Conservation (phyloP, 1,139 yeast genomes). For the Taphrina betulina region DNA sequence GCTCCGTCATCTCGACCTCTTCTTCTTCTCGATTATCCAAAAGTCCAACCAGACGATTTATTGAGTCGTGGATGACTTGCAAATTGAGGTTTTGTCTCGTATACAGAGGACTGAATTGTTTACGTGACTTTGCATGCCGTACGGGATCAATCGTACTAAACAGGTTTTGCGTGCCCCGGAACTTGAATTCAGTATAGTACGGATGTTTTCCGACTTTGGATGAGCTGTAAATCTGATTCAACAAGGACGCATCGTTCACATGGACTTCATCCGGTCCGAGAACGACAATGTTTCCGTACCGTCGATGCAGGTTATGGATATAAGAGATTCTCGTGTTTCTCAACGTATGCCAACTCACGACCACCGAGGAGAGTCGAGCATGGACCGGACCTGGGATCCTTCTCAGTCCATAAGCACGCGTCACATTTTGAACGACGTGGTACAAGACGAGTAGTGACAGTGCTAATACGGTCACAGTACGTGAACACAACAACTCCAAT, state of each 20-base stretch:
- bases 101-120: no score
- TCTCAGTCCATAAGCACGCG: neutral
- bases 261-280: slow-evolving; percentile 64
- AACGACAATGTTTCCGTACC: slow-evolving; percentile 62
- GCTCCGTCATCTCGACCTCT: neutral
- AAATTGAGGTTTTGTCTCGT: neutral
- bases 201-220: slow-evolving; percentile 59
- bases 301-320: slow-evolving; percentile 54
- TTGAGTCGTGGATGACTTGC: slow-evolving; percentile 45
- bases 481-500: no score
- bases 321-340: neutral
- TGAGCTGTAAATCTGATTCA: slow-evolving; percentile 56
- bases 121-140: neutral
- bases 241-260: slow-evolving; percentile 54
- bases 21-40: slow-evolving; percentile 41
- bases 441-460: no score
- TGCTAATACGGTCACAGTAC: no score
- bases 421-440: no score
- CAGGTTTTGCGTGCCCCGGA: slow-evolving; percentile 48
- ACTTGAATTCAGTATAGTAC: slow-evolving; percentile 63
- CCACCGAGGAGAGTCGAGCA: neutral
- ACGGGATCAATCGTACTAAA: neutral
- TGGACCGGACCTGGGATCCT: slow-evolving; percentile 6
- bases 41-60: slow-evolving; percentile 47
- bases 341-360: slow-evolving; percentile 3